Conservation (phyloP, 495 filamentous ascomycete species). For the Annulohypoxylon maeteangense region DNA sequence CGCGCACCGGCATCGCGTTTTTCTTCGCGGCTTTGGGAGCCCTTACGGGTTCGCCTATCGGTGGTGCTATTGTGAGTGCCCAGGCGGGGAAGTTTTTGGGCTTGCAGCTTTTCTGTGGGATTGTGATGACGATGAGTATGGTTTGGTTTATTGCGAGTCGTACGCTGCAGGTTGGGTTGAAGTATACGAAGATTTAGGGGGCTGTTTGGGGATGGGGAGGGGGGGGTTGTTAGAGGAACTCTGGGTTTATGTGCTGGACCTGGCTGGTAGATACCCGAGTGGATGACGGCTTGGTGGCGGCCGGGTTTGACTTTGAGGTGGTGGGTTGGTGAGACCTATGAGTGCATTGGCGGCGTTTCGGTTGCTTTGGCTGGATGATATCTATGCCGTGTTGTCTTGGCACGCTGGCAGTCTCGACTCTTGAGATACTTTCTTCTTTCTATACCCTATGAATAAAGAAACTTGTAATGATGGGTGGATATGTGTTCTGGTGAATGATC, state of each 20-base stretch:
- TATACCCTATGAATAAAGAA: background rate
- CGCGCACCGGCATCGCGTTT: conserved; percentile 76
- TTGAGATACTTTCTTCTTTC: background rate
- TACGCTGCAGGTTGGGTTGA: conserved; percentile 55
- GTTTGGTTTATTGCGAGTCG: conserved; percentile 60
- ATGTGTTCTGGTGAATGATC: background rate
- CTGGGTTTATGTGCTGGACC: background rate
- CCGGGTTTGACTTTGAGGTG: background rate
- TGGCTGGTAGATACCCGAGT: conserved; percentile 4
- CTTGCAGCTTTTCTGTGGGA: conserved; percentile 74
- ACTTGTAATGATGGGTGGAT: background rate
- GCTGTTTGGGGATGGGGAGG: background rate
- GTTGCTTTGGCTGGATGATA: background rate
- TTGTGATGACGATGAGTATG: conserved; percentile 64
- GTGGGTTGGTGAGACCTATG: background rate
- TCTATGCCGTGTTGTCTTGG: background rate
- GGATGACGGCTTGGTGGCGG: background rate
- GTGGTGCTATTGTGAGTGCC: conserved; percentile 69
- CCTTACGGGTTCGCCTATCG: conserved; percentile 77
- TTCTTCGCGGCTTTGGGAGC: conserved; percentile 70
- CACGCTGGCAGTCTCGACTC: background rate
- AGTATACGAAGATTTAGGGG: conserved; percentile 49
- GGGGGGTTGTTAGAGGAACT: background rate
- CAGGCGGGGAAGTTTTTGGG: conserved; percentile 67
- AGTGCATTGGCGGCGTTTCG: background rate